A percentile compares a stretch with the other conserved stretches of the same genome.
phyloP scores from a whole-genome alignment of 169 alveolate genomes.

The Plasmodium vinckei region DNA sequence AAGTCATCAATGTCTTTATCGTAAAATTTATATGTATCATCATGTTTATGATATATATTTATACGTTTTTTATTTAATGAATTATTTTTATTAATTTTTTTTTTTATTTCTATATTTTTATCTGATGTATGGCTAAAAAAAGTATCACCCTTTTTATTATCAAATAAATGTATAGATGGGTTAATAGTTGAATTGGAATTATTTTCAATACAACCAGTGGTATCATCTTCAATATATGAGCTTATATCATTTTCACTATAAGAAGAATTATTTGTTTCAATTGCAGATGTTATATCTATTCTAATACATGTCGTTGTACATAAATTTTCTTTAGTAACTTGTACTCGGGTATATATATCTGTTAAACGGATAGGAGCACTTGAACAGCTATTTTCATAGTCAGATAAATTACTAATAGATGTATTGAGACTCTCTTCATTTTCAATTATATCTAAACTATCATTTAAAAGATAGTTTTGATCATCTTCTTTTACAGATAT shows the following conservation, averaged over 20 bases:
- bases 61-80: constrained; percentile 31
- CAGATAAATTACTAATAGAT: neutral
- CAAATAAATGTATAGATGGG: neutral
- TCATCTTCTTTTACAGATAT: neutral
- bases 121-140: neutral
- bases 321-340: neutral
- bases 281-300: neutral
- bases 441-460: constrained; percentile 40
- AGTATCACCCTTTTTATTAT: neutral
- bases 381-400: neutral
- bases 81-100: constrained; percentile 13
- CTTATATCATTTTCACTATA: neutral
- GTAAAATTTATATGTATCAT: constrained; percentile 25
- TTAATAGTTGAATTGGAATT: neutral
- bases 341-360: neutral
- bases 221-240: neutral
- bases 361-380: neutral
- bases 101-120: constrained; percentile 2
- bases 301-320: neutral
- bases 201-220: neutral
- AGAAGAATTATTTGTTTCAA: neutral
- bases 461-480: constrained; percentile 19
- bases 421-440: neutral
- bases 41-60: constrained; percentile 64
- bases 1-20: constrained; percentile 66